Percentiles rank a stretch among this genome's conserved stretches.
Evolutionary conservation across 352 stramenopile species (phyloP).

Genomic region (Phytophthora uliginosa): DNA sequence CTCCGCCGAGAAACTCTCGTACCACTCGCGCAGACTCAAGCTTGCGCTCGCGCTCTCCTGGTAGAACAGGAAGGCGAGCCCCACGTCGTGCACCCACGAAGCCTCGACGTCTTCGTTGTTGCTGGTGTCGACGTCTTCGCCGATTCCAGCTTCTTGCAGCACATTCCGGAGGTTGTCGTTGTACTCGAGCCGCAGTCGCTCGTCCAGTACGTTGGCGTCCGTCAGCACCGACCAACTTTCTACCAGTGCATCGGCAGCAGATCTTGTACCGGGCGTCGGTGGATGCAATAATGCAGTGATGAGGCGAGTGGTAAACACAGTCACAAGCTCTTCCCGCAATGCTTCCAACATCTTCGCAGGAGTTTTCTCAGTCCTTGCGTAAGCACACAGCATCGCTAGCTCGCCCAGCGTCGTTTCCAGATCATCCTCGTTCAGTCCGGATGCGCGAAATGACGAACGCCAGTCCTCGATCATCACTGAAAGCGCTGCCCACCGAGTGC

Average conservation of each 20-base stretch:
- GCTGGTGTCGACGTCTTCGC: constrained; percentile 10
- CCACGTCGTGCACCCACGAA: constrained; percentile 69
- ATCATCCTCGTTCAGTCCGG: constrained; percentile 12
- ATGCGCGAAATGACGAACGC: constrained; percentile 31
- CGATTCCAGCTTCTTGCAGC: constrained; percentile 51
- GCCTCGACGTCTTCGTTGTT: constrained; percentile 26
- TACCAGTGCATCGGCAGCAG: constrained; percentile 27
- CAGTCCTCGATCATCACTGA: constrained; percentile 60
- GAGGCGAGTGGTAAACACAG: constrained; percentile 49
- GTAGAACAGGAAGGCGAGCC: constrained; percentile 79
- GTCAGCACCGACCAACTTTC: constrained; percentile 38
- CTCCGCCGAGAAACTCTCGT: constrained; percentile 63
- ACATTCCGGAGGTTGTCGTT: constrained; percentile 64
- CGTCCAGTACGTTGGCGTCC: constrained; percentile 41
- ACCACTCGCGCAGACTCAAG: constrained; percentile 77
- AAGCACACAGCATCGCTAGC: constrained; percentile 56
- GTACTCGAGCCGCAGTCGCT: constrained; percentile 60
- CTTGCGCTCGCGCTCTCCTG: constrained; percentile 69
- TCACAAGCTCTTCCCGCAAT: constrained; percentile 61
- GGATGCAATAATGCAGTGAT: constrained; percentile 54
- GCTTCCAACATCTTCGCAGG: constrained; percentile 47
- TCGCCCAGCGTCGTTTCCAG: constrained; percentile 46
- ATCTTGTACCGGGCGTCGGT: not conserved
- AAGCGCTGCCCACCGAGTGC: constrained; percentile 36
- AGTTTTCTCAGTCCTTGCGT: constrained; percentile 39